Base-by-base conservation (phyloP, 805 yeast genomes). In the Starmerella powellii region DNA sequence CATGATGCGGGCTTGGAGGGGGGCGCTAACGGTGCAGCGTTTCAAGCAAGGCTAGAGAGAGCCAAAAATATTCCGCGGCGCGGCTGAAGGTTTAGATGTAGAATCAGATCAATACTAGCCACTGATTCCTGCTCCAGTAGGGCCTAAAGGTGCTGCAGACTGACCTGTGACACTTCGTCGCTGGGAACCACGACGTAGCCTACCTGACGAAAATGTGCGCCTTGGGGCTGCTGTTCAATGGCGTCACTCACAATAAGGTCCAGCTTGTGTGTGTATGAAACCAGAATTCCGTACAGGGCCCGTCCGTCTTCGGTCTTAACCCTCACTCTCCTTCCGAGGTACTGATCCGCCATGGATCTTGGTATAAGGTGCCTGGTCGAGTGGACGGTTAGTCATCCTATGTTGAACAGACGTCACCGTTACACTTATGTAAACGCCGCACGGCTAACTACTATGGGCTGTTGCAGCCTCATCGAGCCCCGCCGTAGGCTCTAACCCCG, bases 1-100 rank as follows among this genome's bases (percentile, higher is more conserved):
- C 95, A 86, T 83, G 8, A 8, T 8, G 6, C 23, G 8, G n/a
- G 21, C 13, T n/a, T n/a, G n/a, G n/a, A n/a, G n/a, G n/a, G n/a
- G n/a, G n/a, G n/a, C n/a, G n/a, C n/a, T n/a, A n/a, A n/a, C n/a
- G n/a, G n/a, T n/a, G n/a, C n/a, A n/a, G n/a, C n/a, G n/a, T n/a
- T n/a, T n/a, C n/a, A n/a, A n/a, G n/a, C n/a, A n/a, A n/a, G n/a
- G n/a, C n/a, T n/a, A n/a, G n/a, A n/a, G n/a, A n/a, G n/a, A n/a
- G n/a, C n/a, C n/a, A n/a, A n/a, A n/a, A n/a, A n/a, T n/a, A n/a
- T n/a, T n/a, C n/a, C n/a, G n/a, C n/a, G n/a, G n/a, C n/a, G n/a
- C n/a, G n/a, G n/a, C n/a, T n/a, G n/a, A n/a, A n/a, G n/a, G n/a
- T n/a, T n/a, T n/a, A n/a, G n/a, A n/a, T n/a, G n/a, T n/a, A n/a